These are phyloP conservation scores for Pythium rhizo-oryzae DNA, from an alignment of 352 stramenopile genomes.

Conservation along the genomic window DNA sequence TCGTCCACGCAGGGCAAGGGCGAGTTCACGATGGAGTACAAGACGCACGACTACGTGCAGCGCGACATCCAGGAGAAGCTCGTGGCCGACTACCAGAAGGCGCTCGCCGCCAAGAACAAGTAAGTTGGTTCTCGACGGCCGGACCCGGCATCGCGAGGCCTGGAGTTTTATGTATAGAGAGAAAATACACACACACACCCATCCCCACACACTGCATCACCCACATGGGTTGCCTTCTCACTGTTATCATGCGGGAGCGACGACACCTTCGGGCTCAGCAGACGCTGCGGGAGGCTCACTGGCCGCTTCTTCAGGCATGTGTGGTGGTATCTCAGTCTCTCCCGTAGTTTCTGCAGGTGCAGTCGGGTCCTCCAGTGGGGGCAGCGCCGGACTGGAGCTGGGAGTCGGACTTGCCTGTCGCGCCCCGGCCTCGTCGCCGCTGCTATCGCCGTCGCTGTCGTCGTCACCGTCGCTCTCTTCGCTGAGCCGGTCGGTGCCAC, in stretches of 20 bases:
- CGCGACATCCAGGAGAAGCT: slow-evolving; percentile 95
- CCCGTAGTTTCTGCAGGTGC: too few relatives aligned
- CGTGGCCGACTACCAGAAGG: slow-evolving; percentile 93
- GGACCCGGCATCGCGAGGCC: too few relatives aligned
- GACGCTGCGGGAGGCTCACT: too few relatives aligned
- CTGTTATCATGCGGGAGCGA: too few relatives aligned
- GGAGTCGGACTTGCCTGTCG: too few relatives aligned
- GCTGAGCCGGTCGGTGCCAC: background rate
- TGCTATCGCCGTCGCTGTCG: background rate
- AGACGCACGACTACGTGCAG: slow-evolving; percentile 94
- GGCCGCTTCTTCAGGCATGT: too few relatives aligned
- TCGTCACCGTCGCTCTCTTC: slow-evolving; percentile 6
- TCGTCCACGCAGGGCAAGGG: slow-evolving; percentile 97
- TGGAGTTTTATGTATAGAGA: slow-evolving; percentile 19
- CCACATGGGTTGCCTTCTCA: too few relatives aligned
- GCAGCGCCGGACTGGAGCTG: too few relatives aligned
- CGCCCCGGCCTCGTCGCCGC: background rate
- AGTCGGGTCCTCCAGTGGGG: too few relatives aligned
- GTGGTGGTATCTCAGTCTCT: too few relatives aligned
- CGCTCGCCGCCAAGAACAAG: slow-evolving; percentile 81
- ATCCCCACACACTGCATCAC: background rate
- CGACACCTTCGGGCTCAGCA: too few relatives aligned
- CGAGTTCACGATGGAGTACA: slow-evolving; percentile 99
- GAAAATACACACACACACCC: background rate
- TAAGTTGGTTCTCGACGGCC: slow-evolving; percentile 19